Evolutionary conservation across 23 red algal species (phyloP).

Genomic region (Gracilaria domingensis): DNA sequence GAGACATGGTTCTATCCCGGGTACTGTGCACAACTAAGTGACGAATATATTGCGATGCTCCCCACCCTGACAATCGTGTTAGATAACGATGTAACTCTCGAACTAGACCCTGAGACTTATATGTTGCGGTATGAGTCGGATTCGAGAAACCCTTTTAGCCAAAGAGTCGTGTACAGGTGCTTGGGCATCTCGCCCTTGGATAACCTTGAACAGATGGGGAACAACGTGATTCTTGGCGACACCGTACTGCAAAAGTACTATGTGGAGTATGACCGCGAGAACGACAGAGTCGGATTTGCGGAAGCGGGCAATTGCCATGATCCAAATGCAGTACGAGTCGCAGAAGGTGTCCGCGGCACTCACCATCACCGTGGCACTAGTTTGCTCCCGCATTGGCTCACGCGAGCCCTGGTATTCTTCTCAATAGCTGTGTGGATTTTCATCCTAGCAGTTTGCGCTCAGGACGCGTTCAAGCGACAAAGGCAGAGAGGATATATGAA

Average conservation of each 20-base stretch:
- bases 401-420: slow-evolving; percentile 15
- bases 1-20: slow-evolving; percentile 80
- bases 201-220: slow-evolving; percentile 60
- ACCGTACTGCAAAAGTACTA: slow-evolving; percentile 81
- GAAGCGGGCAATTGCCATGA: slow-evolving; percentile 41
- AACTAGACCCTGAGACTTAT: slow-evolving; percentile 77
- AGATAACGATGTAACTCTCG: slow-evolving; percentile 53
- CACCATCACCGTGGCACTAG: background rate
- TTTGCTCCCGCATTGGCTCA: slow-evolving; percentile 41
- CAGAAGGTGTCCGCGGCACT: background rate
- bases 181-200: slow-evolving; percentile 74
- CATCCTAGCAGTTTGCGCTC: slow-evolving; percentile 19
- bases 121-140: slow-evolving; percentile 70
- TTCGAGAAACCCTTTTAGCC: background rate
- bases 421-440: slow-evolving; percentile 33
- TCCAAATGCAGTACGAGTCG: background rate
- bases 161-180: slow-evolving; percentile 74
- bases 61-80: slow-evolving; percentile 65
- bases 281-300: slow-evolving; percentile 88
- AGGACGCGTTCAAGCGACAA: background rate
- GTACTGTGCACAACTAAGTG: slow-evolving; percentile 61
- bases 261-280: slow-evolving; percentile 86
- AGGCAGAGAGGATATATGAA: slow-evolving; percentile 5
- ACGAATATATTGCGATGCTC: slow-evolving; percentile 59
- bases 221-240: slow-evolving; percentile 84